Evolutionary conservation across 2,329 filamentous ascomycete species (phyloP).

Genomic region (Penicillium sp.): DNA sequence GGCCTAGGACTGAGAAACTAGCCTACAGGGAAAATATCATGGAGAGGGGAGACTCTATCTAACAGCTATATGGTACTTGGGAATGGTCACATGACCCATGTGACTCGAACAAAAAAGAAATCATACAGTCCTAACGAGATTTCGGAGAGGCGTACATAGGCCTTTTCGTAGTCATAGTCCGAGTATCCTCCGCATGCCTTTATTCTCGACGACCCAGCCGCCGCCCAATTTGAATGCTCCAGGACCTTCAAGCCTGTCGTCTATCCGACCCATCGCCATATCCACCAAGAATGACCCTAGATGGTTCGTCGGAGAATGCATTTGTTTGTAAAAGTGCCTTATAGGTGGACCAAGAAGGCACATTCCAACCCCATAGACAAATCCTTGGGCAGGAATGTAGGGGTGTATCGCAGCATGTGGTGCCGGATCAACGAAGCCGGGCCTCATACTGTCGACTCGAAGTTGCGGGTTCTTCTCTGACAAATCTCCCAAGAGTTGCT

Average conservation of each 20-base stretch:
- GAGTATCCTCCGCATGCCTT: constrained; percentile 16
- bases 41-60: no score
- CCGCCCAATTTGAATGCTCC: constrained; percentile 13
- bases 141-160: no score
- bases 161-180: background rate
- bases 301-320: constrained; percentile 43
- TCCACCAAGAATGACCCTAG: constrained; percentile 47
- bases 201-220: constrained; percentile 14
- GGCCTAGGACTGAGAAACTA: no score
- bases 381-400: constrained; percentile 25
- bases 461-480: constrained; percentile 40
- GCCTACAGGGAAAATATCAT: no score
- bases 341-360: constrained; percentile 21
- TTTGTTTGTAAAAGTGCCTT: constrained; percentile 7
- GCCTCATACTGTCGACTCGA: constrained; percentile 54
- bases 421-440: constrained; percentile 53
- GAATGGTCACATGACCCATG: no score
- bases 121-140: no score
- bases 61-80: no score
- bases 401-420: constrained; percentile 38
- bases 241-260: constrained; percentile 9
- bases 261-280: constrained; percentile 36
- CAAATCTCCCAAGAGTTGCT: constrained; percentile 55
- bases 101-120: no score
- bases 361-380: constrained; percentile 26